Evolutionary conservation across 495 filamentous ascomycete species (phyloP), one percentile per base, ranked within the genome.

Genomic region (Cercophora sp.): DNA sequence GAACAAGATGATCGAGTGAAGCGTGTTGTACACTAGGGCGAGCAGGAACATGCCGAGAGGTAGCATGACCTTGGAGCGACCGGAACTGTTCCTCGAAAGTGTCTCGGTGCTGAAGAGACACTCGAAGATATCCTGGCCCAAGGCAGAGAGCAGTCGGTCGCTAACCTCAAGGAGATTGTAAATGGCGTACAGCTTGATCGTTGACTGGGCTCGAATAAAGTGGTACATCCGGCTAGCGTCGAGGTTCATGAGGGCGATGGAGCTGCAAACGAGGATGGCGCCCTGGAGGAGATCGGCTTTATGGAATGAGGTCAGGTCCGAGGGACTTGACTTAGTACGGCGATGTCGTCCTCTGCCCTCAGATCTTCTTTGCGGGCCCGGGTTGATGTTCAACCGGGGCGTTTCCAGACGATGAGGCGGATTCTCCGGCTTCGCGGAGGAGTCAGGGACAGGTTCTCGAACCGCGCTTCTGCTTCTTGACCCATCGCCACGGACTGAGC

Each of bases 201-300:
- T 91, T 4, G 90, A 89, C 70, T 97, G 94, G 6, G 90, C 93
- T 39, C 90, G 85, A 61, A 99, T 96, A 62, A 90, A 88, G 66
- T 99, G 93, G 69, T 99, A 99, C 89, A 99, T 96, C 29, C 90
- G 81, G 65, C 91, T 96, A 9, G 94, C 92, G 70, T 99, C 93
- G 34, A 97, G 87, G 52, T 81, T 83, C 86, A 96, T 93, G 50
- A 99, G 74, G 32, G 91, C 80, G 26, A 82, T 79, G 66, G 89
- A 95, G 57, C 88, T 96, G 44, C 78, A 78, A 42, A 96, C 78
- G 58, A 96, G 88, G 19, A 99, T 78, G 29, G 88, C 70, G 0
- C 93, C 93, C 64, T 91, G 91, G 18, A 99, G 73, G 8, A 99
- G 82, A 66, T 99, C 93, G 15, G 94, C 93, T 62, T 97, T 99